Base-by-base conservation (phyloP, 169 alveolate genomes). In the Eimeria zaria region DNA sequence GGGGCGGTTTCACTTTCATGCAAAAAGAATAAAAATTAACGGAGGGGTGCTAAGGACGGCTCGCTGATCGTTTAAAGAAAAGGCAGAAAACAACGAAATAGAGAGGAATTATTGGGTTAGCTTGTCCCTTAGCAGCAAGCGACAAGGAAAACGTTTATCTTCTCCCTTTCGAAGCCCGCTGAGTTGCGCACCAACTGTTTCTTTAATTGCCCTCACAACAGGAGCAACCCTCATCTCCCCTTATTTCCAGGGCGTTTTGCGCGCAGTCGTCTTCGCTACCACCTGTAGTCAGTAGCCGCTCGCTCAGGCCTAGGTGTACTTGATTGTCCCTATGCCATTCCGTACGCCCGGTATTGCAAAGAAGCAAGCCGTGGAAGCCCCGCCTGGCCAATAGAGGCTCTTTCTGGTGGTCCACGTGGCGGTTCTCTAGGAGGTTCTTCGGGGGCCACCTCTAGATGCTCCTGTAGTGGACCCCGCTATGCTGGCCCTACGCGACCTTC, bases 381-480 rank as follows among this genome's bases (percentile, higher is more conserved):
- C 46, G 36, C 39, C 39, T n/a, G 14, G 87, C 51, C 24, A 14
- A 27, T 44, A 24, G 87, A 41, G 18, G 41, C 60, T 12, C 9
- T 12, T 46, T 7, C 14, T 46, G 11, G 24, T 76, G 41, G 44
- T 30, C 44, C 41, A 0, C 33, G 11, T 24, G 64, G 24, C 1
- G 41, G 48, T 22, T 1, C 0, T 76, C 36, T 22, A 76, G 18
- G 87, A 76, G 22, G 87, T 22, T 76, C 87, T 76, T 46, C 46
- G 64, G 27, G 87, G 87, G 24, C 64, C 87, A 4, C 27, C 87
- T 44, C 87, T 46, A 36, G 87, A n/a, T 24, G 87, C 62, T 39
- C 64, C 87, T 22, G 8, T 76, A 16, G 87, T 5, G 87, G 41
- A 44, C 1, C 39, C 60, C 20, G 55, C 39, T 27, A 36, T 76